A percentile compares a stretch with the other conserved stretches of the same genome.
Conservation (phyloP, 768 basidiomycete genomes). For the Clitopilus hobsonii region DNA sequence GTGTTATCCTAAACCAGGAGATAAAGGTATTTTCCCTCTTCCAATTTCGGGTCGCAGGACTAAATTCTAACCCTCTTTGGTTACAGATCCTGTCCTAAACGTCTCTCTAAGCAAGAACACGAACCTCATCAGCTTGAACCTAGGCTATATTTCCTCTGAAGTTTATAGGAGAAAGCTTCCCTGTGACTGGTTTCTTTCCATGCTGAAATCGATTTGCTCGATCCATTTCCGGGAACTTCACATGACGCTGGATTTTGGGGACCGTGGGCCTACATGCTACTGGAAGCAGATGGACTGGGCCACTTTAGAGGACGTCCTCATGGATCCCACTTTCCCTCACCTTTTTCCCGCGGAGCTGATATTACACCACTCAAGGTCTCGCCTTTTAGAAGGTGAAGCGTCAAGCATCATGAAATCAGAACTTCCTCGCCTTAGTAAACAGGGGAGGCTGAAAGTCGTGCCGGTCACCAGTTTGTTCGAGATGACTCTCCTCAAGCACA, state of each 20-base stretch:
- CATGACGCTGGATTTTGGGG: neutral
- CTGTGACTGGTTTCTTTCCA: neutral
- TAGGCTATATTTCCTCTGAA: too few species aligned
- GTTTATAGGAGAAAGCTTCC: neutral
- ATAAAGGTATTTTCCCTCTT: too few species aligned
- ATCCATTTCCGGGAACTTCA: neutral
- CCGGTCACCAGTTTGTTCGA: too few species aligned
- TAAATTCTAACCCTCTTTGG: too few species aligned
- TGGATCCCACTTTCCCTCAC: neutral
- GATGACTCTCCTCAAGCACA: too few species aligned
- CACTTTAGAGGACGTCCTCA: neutral
- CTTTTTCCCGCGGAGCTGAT: neutral
- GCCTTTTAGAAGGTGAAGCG: neutral
- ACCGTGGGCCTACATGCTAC: neutral
- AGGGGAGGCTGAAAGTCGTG: neutral
- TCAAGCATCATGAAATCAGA: neutral
- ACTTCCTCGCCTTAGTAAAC: neutral
- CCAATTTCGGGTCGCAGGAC: too few species aligned
- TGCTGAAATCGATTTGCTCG: too few species aligned
- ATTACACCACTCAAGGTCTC: neutral
- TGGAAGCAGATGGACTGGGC: neutral
- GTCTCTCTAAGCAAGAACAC: too few species aligned
- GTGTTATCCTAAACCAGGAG: too few species aligned
- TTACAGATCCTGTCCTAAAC: too few species aligned
- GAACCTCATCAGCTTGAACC: too few species aligned